These are phyloP conservation scores for Sordariomycetes sp. DNA, from an alignment of 2,329 filamentous ascomycete genomes.

Conservation along the genomic window DNA sequence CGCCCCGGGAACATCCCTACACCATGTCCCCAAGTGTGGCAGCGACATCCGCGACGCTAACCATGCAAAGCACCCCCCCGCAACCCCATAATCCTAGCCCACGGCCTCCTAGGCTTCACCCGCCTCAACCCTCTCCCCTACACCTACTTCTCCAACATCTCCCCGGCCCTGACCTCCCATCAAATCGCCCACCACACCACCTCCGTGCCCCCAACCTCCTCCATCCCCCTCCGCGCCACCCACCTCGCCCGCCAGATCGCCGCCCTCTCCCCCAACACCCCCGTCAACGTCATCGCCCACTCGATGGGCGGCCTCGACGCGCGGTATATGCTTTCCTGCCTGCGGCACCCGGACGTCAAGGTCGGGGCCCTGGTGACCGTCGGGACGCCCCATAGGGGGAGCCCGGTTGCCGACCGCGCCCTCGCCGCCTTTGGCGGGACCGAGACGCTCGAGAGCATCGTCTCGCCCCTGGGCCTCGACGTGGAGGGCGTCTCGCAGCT, in stretches of 20 bases:
- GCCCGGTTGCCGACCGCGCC: conserved; percentile 39
- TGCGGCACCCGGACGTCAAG: conserved; percentile 28
- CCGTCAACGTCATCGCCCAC: conserved; percentile 68
- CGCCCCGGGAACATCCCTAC: too few species aligned
- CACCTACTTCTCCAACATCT: conserved; percentile 54
- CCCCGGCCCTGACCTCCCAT: conserved; percentile 38
- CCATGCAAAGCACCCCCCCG: conserved; percentile 23
- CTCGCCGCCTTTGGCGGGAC: conserved; percentile 29
- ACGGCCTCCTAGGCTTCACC: conserved; percentile 51
- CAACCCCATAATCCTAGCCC: conserved; percentile 50
- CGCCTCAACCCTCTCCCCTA: conserved; percentile 42
- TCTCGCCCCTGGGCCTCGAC: conserved; percentile 37
- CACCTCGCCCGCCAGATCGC: conserved; percentile 42
- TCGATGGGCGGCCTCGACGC: conserved; percentile 54
- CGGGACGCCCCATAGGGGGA: conserved; percentile 41
- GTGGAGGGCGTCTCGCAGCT: conserved; percentile 49
- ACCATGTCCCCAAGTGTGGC: too few species aligned
- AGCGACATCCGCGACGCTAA: too few species aligned
- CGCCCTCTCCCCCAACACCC: conserved; percentile 20
- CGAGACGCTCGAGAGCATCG: conserved; percentile 33
- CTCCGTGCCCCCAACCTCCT: conserved; percentile 46
- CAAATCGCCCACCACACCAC: conserved; percentile 43
- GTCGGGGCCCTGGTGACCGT: conserved; percentile 41
- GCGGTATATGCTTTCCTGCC: conserved; percentile 48
- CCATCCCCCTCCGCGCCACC: conserved; percentile 46